These are phyloP conservation scores for Turnera subulata DNA, from an alignment of 345 rosid genomes.

Conservation along the genomic window DNA sequence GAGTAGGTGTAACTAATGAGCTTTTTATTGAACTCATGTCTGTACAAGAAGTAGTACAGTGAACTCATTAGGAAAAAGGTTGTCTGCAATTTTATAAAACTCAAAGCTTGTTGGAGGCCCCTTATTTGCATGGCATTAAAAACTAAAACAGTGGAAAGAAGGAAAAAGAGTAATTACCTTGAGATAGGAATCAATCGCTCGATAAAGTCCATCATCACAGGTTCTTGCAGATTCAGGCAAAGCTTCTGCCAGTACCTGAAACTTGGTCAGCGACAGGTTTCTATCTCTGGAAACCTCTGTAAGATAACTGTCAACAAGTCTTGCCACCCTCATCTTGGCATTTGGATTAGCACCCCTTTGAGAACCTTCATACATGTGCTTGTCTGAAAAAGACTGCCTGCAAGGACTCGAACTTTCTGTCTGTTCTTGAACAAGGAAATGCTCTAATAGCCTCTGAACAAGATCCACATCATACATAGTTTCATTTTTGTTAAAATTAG, in stretches of 20 bases:
- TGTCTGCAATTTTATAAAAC: too few relatives aligned
- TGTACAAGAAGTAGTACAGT: too few relatives aligned
- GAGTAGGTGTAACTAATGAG: too few relatives aligned
- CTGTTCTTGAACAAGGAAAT: slow-evolving; percentile 91
- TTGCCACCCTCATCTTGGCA: slow-evolving; percentile 95
- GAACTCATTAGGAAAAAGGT: too few relatives aligned
- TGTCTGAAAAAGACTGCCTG: slow-evolving; percentile 49
- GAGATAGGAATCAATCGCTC: slow-evolving; percentile 92
- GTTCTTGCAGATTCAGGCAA: slow-evolving; percentile 92
- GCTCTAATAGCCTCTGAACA: slow-evolving; percentile 86
- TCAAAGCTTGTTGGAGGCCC: too few relatives aligned
- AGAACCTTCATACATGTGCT: slow-evolving; percentile 49
- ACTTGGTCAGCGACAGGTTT: slow-evolving; percentile 79
- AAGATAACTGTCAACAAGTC: slow-evolving; percentile 94
- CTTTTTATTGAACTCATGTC: too few relatives aligned
- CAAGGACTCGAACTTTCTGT: slow-evolving; percentile 78
- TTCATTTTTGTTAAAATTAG: slow-evolving; percentile 57
- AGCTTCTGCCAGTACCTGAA: slow-evolving; percentile 93
- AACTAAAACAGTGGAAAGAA: background rate
- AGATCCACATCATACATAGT: slow-evolving; percentile 88
- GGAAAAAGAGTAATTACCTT: slow-evolving; percentile 22
- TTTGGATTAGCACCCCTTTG: slow-evolving; percentile 43
- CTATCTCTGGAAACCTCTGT: slow-evolving; percentile 96
- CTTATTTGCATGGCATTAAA: too few relatives aligned
- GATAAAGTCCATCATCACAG: slow-evolving; percentile 97